Percentiles rank a stretch among this genome's conserved stretches.
These are phyloP conservation scores for Metrosideros polymorpha DNA, from an alignment of 441 rosid genomes.

Conservation along the genomic window DNA sequence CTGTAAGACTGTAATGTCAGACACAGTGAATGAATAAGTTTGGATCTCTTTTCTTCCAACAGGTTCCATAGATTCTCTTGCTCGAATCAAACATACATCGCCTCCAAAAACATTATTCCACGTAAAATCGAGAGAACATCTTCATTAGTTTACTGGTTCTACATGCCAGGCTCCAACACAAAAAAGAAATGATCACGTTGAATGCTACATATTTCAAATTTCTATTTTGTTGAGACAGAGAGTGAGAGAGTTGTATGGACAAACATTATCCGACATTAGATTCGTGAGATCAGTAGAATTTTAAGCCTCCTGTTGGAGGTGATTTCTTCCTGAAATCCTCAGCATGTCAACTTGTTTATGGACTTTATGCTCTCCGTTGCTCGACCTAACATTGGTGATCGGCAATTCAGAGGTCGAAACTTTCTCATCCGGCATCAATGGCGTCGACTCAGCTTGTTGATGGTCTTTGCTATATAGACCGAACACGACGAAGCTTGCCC, in stretches of 20 bases:
- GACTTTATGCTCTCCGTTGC: background rate
- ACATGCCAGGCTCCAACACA: background rate
- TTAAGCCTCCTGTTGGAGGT: background rate
- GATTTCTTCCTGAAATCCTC: background rate
- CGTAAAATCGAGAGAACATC: background rate
- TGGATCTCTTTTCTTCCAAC: background rate
- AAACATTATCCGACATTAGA: background rate
- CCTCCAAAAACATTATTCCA: background rate
- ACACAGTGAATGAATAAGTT: background rate
- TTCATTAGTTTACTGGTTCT: background rate
- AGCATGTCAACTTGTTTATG: background rate
- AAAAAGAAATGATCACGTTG: background rate
- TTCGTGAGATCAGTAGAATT: background rate
- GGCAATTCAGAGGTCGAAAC: conserved; percentile 35
- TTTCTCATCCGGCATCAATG: conserved; percentile 13
- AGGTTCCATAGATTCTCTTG: background rate
- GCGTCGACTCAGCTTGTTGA: background rate
- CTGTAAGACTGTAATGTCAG: background rate
- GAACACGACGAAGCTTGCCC: conserved; percentile 54
- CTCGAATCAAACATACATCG: background rate
- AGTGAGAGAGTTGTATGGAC: background rate
- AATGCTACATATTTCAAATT: background rate
- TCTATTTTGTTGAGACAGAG: background rate
- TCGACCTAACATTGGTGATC: conserved; percentile 10
- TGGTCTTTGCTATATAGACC: conserved; percentile 79